Evolutionary conservation across 306 rosid genomes (phyloP).

Genomic region (Prunus mume): DNA sequence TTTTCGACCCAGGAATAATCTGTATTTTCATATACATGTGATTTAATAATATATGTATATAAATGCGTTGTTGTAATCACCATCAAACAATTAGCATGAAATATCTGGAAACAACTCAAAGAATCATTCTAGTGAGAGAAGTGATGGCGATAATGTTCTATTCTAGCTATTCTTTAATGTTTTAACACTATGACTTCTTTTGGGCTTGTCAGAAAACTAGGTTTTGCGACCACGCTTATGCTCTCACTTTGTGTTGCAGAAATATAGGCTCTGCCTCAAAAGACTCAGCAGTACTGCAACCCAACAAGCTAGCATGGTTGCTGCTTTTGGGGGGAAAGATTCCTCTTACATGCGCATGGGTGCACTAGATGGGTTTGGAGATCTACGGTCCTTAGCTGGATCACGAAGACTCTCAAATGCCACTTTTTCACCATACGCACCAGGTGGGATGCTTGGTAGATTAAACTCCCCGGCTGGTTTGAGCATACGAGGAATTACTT

Average conservation of each 20-base stretch:
- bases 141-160: not conserved
- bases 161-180: no score
- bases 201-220: not conserved
- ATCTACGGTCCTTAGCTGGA: slow-evolving; percentile 37
- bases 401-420: slow-evolving; percentile 41
- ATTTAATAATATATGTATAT: no score
- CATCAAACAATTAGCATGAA: not conserved
- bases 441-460: slow-evolving; percentile 43
- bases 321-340: slow-evolving; percentile 41
- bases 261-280: slow-evolving; percentile 59
- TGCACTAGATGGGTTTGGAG: slow-evolving; percentile 50
- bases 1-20: no score
- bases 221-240: not conserved
- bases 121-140: not conserved
- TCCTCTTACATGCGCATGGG: slow-evolving; percentile 44
- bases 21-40: no score
- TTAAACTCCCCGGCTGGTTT: slow-evolving; percentile 49
- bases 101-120: not conserved
- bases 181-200: not conserved
- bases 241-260: slow-evolving; percentile 46
- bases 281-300: slow-evolving; percentile 27
- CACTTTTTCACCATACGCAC: slow-evolving; percentile 45
- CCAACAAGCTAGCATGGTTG: slow-evolving; percentile 41
- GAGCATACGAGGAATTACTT: slow-evolving; percentile 45
- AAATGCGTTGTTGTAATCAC: no score